Conservation (phyloP, 495 filamentous ascomycete species). For the Aspergillus coremiiformis region DNA sequence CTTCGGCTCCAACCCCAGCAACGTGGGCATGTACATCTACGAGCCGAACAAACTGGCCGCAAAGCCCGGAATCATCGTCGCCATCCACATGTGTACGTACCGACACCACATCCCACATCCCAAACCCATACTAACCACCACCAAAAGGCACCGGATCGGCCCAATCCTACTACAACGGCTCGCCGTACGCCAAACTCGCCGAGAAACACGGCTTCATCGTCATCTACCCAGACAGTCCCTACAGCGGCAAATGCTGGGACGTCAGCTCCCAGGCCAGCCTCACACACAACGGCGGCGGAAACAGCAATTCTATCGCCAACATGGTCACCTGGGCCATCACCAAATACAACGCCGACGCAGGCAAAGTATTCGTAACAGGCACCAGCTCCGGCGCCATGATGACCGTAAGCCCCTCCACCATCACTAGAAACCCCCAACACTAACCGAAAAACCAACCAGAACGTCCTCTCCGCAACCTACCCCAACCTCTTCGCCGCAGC, state of each 20-base stretch:
- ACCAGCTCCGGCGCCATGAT: constrained; percentile 52
- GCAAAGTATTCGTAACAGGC: constrained; percentile 46
- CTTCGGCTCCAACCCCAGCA: constrained; percentile 35
- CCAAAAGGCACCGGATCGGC: constrained; percentile 44
- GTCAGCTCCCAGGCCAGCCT: constrained; percentile 46
- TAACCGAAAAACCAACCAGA: constrained; percentile 13
- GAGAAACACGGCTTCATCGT: constrained; percentile 51
- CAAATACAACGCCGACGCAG: constrained; percentile 42
- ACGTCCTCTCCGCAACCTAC: constrained; percentile 51
- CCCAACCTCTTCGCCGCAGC: constrained; percentile 52
- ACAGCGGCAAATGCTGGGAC: constrained; percentile 52
- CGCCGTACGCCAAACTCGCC: constrained; percentile 41
- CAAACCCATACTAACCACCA: not conserved
- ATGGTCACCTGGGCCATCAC: constrained; percentile 50
- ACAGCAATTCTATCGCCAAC: constrained; percentile 51
- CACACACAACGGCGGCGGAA: constrained; percentile 50
- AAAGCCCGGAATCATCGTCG: constrained; percentile 47
- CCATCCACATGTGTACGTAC: constrained; percentile 39
- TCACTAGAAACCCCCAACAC: not conserved
- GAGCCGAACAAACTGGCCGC: constrained; percentile 45
- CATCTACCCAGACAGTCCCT: constrained; percentile 47
- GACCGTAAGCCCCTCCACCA: constrained; percentile 24
- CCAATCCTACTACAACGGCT: constrained; percentile 39
- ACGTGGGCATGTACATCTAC: constrained; percentile 46
- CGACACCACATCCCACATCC: not conserved